These are phyloP conservation scores for Backusella parvicylindrica DNA, from an alignment of 192 early-diverging fungal species.

Conservation along the genomic window DNA sequence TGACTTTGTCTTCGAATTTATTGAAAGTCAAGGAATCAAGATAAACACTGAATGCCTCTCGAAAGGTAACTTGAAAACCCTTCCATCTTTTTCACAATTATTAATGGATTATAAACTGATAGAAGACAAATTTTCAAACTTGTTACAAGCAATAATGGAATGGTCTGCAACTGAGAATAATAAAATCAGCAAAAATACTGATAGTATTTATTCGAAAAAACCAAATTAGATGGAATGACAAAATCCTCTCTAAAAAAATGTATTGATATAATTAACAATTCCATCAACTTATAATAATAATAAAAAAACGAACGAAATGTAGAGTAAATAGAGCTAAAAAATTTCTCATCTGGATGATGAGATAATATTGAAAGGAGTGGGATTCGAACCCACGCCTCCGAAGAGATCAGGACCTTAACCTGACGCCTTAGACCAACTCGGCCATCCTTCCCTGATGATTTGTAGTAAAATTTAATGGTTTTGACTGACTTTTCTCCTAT, in stretches of 20 bases:
- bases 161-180: not conserved
- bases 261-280: not conserved
- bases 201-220: not conserved
- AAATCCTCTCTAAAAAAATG: not conserved
- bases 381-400: not conserved
- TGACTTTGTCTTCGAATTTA: not conserved
- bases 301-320: too few species aligned
- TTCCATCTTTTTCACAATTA: not conserved
- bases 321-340: not conserved
- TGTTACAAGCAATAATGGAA: not conserved
- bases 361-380: not conserved
- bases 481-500: too few species aligned
- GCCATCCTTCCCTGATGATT: conserved; percentile 1
- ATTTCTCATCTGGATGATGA: too few species aligned
- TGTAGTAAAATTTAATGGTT: not conserved
- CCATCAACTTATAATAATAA: not conserved
- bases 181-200: not conserved
- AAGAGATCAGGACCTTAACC: conserved; percentile 4
- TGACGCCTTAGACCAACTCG: conserved; percentile 3
- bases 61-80: not conserved
- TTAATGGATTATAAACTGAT: not conserved
- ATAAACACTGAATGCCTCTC: not conserved
- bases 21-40: not conserved
- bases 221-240: not conserved
- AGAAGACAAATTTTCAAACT: not conserved